Base-by-base conservation (phyloP, 176 grass and related monocot species). In the Alopecurus myosuroides region DNA sequence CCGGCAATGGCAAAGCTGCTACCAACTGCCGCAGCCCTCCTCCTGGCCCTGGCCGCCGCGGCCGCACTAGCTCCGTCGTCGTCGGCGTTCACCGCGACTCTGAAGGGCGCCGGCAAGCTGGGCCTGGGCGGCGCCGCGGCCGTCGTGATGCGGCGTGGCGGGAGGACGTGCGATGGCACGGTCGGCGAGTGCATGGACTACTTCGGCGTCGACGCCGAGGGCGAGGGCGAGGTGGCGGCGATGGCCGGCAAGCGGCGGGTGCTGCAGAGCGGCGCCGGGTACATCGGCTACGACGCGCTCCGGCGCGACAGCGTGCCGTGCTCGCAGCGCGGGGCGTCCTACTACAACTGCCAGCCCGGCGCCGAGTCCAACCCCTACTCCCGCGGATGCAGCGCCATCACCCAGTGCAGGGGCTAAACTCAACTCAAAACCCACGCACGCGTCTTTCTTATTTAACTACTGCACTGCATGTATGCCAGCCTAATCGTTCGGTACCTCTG, bases 331-430 rank as follows among this genome's bases (percentile, higher is more conserved):
- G 95, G 95, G 2, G 92, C 90, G 2, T 97, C 95, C 53, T 93
- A 97, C 92, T 97, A 97, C 92, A 97, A 97, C 92, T 97, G 92
- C 86, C 88, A 74, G 68, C 79, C 88, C n/a, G 90, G 92, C 20
- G 90, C 64, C 9, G 15, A 77, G 61, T 88, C 90, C 68, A 93
- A 97, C 71, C 95, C 95, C 35, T 94, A 97, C 85, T 40, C 61
- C 48, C 90, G 92, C 74, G 88, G 95, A 4, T 97, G 92, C 86
- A 86, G 72, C 61, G 75, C 86, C 46, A 93, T 94, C 86, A 89
- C 90, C 55, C 81, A 88, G 58, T 97, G 95, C 88, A 88, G 92
- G 50, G 62, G 84, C 55, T 57, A 11, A 18, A 1, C 46, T 49
- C 5, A 35, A 3, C 45, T 48, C n/a, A 18, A 49, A 49, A 49